phyloP scores from a whole-genome alignment of 2,329 filamentous ascomycete species.

The Rutstroemia sp. region DNA sequence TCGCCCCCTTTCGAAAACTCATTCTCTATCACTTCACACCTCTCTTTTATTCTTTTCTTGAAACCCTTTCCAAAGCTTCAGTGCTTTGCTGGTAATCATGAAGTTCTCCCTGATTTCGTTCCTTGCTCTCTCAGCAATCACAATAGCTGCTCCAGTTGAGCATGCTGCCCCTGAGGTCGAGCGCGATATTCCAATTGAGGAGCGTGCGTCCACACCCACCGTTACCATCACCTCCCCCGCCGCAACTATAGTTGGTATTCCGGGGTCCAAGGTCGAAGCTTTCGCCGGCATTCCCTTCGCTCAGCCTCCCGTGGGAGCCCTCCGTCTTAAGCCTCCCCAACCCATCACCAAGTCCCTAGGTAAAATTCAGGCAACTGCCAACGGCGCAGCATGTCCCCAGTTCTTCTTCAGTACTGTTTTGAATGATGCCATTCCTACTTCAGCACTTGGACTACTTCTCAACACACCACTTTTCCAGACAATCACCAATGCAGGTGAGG shows the following conservation, averaged over 20 bases:
- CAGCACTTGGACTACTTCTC: conserved; percentile 43
- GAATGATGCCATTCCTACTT: conserved; percentile 30
- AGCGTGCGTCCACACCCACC: neutral
- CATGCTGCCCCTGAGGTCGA: neutral
- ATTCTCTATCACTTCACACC: too few relatives aligned
- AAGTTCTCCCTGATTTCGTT: conserved; percentile 1
- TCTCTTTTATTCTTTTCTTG: too few relatives aligned
- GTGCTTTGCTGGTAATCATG: neutral
- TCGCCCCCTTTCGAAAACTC: too few relatives aligned
- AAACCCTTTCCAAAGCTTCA: too few relatives aligned
- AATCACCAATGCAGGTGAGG: conserved; percentile 48
- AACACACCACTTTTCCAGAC: conserved; percentile 51
- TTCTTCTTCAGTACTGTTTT: conserved; percentile 51
- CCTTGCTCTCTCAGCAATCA: neutral
- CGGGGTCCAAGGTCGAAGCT: conserved; percentile 44
- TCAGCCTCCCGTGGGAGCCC: conserved; percentile 55
- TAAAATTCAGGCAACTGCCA: conserved; percentile 50
- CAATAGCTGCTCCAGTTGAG: neutral
- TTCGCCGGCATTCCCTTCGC: conserved; percentile 71
- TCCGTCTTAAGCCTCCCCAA: conserved; percentile 64
- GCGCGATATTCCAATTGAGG: neutral
- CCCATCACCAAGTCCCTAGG: conserved; percentile 50
- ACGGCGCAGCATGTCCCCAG: conserved; percentile 62
- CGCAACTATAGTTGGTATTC: conserved; percentile 13
- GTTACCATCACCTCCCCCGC: conserved; percentile 13